Base-by-base conservation (phyloP, 2,329 filamentous ascomycete species). In the Pseudogymnoascus sp. region DNA sequence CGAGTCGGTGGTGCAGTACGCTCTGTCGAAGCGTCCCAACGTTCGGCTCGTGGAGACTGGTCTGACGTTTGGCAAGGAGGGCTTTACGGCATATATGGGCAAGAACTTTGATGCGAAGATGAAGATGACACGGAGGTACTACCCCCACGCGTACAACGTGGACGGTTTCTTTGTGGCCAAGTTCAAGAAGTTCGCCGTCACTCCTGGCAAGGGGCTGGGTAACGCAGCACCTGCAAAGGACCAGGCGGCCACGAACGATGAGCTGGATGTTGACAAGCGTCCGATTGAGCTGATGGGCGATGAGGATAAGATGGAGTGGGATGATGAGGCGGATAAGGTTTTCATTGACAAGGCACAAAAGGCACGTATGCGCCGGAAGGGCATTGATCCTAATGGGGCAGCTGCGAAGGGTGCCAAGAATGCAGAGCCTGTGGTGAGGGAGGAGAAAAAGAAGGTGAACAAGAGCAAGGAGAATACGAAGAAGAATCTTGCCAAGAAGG, bases 91-190 rank as follows among this genome's bases (percentile, higher is more conserved):
- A 74, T 97, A 88, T 77, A 89, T 89, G 80, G 90, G 92, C 77
- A 97, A 97, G 81, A 86, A 84, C 64, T 99, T 99, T 77, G 89
- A 96, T 73, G 83, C 89, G 5, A 89, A 85, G 68, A 85, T 99
- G 79, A 90, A 88, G 72, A 80, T 92, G 73, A 92, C 92, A 14
- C 81, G 91, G 67, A 82, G 92, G 63, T 96, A 91, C 79, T 96
- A 95, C 77, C 91, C 92, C 0, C 91, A 96, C 74, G 84, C 89
- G 19, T 91, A 94, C 79, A 96, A 97, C 77, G 92, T 99, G 35
- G 94, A 97, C 74, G 94, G 94, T 67, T 99, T 99, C 86, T 99
- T 92, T 74, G 94, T 99, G 65, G 91, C 92, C 71, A 99, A 99
- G 77, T 89, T 99, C 78, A 92, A 96, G 77, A 99, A 99, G 82